phyloP scores from a whole-genome alignment of 495 filamentous ascomycete species.

The Aspergillus biplanus region DNA sequence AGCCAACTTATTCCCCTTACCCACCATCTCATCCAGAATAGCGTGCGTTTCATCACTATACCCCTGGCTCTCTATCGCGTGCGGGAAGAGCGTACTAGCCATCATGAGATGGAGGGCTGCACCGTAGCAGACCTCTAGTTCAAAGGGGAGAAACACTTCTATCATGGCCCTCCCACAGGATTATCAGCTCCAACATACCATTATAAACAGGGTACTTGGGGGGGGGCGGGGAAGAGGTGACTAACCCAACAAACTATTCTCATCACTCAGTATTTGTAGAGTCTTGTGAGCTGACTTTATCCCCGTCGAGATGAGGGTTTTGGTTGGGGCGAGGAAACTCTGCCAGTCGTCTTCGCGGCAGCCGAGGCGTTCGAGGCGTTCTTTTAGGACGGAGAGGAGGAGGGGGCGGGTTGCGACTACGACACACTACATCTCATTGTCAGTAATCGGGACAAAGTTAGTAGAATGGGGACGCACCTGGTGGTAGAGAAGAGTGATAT shows the following conservation, averaged over 20 bases:
- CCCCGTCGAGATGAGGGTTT: constrained; percentile 37
- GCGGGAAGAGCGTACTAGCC: constrained; percentile 37
- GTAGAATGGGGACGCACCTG: constrained; percentile 35
- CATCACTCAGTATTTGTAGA: constrained; percentile 36
- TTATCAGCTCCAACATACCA: too few relatives aligned
- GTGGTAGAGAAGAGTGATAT: constrained; percentile 43
- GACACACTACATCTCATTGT: constrained; percentile 38
- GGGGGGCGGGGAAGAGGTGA: too few relatives aligned
- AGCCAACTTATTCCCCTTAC: constrained; percentile 36
- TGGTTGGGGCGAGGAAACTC: constrained; percentile 30
- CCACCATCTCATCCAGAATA: constrained; percentile 44
- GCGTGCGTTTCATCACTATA: constrained; percentile 27
- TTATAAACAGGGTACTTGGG: too few relatives aligned
- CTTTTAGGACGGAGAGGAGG: constrained; percentile 38
- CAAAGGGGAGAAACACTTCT: constrained; percentile 47
- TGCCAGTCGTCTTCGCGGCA: constrained; percentile 35
- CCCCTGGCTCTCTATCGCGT: constrained; percentile 19
- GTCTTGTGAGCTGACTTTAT: constrained; percentile 43
- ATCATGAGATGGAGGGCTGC: constrained; percentile 38
- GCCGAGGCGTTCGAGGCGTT: constrained; percentile 35
- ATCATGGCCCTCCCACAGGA: too few relatives aligned
- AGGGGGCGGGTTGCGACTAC: constrained; percentile 43
- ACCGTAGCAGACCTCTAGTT: constrained; percentile 43
- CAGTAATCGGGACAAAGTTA: too few relatives aligned
- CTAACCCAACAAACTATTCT: constrained; percentile 42